Conservation (phyloP, 306 rosid species). For the Sindora glabra region DNA sequence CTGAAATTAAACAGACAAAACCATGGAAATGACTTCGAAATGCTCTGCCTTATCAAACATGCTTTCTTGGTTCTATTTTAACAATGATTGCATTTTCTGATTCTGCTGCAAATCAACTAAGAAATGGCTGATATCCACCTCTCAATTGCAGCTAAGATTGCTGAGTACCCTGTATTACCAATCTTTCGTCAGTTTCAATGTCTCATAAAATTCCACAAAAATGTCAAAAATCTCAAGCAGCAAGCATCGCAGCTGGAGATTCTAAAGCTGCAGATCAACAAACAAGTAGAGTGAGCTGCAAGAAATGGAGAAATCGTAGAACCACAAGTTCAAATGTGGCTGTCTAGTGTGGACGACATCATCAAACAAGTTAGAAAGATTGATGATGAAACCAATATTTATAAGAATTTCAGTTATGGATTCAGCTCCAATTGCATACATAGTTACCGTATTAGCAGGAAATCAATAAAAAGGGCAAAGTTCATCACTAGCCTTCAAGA, state of each 20-base stretch:
- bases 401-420: neutral
- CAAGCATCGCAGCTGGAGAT: neutral
- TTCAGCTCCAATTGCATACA: neutral
- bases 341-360: neutral
- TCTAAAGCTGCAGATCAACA: neutral
- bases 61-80: no score
- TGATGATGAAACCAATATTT: neutral
- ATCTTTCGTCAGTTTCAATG: neutral
- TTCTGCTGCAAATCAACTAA: no score
- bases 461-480: neutral
- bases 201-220: neutral
- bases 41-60: no score
- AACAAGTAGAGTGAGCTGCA: neutral
- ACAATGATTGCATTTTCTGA: no score
- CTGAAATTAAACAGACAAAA: no score
- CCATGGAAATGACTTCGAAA: no score
- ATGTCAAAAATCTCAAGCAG: neutral
- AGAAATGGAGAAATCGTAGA: neutral
- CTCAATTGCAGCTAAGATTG: neutral
- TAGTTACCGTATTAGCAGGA: neutral
- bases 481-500: neutral
- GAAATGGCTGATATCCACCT: neutral
- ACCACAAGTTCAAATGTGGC: neutral
- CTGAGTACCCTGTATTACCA: neutral
- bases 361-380: neutral